A percentile compares a stretch with the other conserved stretches of the same genome.
Conservation (phyloP, 1,284 basidiomycete species). For the Ceratobasidium sp. region DNA sequence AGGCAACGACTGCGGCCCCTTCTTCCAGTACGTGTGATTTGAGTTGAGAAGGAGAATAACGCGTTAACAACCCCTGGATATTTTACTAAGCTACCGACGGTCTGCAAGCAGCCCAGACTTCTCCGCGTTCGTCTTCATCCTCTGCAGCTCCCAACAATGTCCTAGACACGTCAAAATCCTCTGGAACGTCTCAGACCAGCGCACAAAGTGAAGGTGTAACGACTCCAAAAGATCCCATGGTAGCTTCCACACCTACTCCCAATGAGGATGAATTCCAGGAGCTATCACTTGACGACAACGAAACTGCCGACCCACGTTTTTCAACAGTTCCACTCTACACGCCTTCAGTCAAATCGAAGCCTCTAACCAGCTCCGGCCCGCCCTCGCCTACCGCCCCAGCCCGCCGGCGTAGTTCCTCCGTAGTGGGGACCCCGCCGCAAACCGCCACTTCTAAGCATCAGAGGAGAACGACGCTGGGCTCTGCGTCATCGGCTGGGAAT, state of each 20-base stretch:
- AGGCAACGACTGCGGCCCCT: neutral
- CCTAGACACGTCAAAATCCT: constrained; percentile 16
- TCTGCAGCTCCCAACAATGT: constrained; percentile 7
- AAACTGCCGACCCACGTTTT: constrained; percentile 41
- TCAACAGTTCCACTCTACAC: constrained; percentile 46
- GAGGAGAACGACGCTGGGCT: constrained; percentile 34
- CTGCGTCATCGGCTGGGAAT: constrained; percentile 49
- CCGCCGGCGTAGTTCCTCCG: constrained; percentile 18
- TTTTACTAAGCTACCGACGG: constrained; percentile 4
- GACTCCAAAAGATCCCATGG: constrained; percentile 5
- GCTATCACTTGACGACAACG: constrained; percentile 37
- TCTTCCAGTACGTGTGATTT: constrained; percentile 3
- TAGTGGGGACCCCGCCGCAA: constrained; percentile 7
- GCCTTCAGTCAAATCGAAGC: constrained; percentile 39
- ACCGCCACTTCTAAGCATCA: constrained; percentile 12
- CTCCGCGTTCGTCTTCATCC: constrained; percentile 28
- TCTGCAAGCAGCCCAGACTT: constrained; percentile 10
- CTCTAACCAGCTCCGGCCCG: neutral
- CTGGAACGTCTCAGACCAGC: constrained; percentile 10
- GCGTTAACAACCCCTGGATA: neutral
- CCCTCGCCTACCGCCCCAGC: constrained; percentile 35
- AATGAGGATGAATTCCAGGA: constrained; percentile 39
- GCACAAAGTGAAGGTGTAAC: constrained; percentile 2
- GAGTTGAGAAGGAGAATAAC: too few relatives aligned
- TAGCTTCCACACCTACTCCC: neutral